These are phyloP conservation scores for Diaporthe humulicola DNA, from an alignment of 2,329 filamentous ascomycete genomes.

Conservation along the genomic window DNA sequence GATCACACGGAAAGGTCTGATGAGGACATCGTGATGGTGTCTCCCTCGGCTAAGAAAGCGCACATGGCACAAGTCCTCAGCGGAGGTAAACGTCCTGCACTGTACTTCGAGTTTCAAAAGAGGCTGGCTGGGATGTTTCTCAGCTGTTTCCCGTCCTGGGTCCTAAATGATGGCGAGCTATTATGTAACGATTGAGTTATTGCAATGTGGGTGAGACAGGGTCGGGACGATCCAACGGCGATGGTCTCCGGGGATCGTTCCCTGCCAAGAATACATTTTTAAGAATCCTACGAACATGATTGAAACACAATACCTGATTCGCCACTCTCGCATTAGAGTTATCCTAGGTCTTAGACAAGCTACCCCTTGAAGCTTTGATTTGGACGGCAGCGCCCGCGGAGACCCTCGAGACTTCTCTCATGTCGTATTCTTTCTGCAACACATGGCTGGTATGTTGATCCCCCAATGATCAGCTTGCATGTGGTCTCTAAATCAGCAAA, in stretches of 20 bases:
- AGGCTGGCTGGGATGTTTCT: not conserved
- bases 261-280: not conserved
- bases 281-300: not conserved
- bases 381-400: not conserved
- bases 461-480: constrained; percentile 2
- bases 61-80: not conserved
- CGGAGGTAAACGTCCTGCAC: not conserved
- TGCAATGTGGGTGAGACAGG: constrained; percentile 10
- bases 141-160: not conserved
- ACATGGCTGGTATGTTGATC: not conserved
- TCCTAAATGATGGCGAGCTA: not conserved
- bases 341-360: not conserved
- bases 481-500: not conserved
- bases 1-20: not conserved
- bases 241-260: not conserved
- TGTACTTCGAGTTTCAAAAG: not conserved
- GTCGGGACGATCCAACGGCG: not conserved
- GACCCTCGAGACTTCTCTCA: not conserved
- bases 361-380: not conserved
- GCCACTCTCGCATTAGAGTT: not conserved
- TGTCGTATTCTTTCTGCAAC: not conserved
- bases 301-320: not conserved
- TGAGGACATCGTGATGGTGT: not conserved
- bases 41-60: not conserved
- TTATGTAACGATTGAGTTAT: constrained; percentile 4